phyloP scores from a whole-genome alignment of 768 basidiomycete species.

The Tulasnella sp. region DNA sequence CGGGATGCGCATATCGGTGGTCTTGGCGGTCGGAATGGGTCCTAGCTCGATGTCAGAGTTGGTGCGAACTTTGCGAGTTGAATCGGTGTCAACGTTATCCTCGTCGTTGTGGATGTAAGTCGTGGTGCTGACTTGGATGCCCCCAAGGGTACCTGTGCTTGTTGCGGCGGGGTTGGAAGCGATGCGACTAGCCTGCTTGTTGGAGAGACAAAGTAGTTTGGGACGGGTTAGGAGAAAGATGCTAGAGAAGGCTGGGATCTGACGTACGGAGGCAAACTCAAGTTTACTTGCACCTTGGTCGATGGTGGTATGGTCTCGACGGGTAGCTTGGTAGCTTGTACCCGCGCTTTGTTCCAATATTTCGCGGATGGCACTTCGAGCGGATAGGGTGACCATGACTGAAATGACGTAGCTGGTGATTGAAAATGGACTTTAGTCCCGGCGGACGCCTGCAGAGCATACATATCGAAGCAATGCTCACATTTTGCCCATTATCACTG shows the following conservation, averaged over 20 bases:
- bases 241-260: background rate
- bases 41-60: conserved; percentile 6
- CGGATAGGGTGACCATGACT: background rate
- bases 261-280: background rate
- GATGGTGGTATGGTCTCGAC: background rate
- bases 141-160: background rate
- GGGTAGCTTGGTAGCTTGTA: conserved; percentile 1
- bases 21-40: background rate
- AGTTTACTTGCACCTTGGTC: background rate
- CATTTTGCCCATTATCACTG: conserved; percentile 12
- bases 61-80: background rate
- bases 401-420: conserved; percentile 6
- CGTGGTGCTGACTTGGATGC: conserved; percentile 2
- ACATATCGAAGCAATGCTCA: background rate
- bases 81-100: background rate
- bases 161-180: background rate
- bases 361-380: conserved; percentile 1
- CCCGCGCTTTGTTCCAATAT: background rate
- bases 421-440: background rate
- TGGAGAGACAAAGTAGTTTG: background rate
- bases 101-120: conserved; percentile 6
- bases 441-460: background rate
- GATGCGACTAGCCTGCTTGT: background rate
- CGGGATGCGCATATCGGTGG: background rate
- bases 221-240: background rate